Evolutionary conservation across 441 rosid genomes (phyloP), one percentile per base, ranked within the genome.

Genomic region (Jatropha multifida): DNA sequence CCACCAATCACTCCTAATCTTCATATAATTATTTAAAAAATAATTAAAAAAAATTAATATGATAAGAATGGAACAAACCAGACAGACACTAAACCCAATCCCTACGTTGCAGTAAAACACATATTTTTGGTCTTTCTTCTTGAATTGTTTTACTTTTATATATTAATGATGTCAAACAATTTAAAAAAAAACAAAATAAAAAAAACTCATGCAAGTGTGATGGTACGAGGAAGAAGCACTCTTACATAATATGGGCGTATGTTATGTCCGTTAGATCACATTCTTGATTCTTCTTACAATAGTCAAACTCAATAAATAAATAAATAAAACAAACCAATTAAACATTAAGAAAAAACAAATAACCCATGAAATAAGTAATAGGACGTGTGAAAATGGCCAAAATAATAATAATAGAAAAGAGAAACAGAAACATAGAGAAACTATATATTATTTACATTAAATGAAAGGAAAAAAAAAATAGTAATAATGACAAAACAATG

Each of bases 1-100:
- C 91, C 95, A 79, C 88, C 89, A 88, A 82, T 88, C 87, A 83
- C 94, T 89, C 94, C 83, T 74, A 62, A 3, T 27, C 60, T 66
- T 67, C 56, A 61, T 62, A 38, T 3, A 80, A 71, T 6, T 23
- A 11, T 48, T 42, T 18, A 4, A 37, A 52, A 9, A 23, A 17
- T 38, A 56, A 49, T 37, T 32, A 17, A 38, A 20, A 26, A n/a
- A 17, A 1, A 38, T 54, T 59, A 51, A 3, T 27, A 63, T 32
- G 69, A 42, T 9, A 42, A 27, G 37, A 27, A 48, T 52, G 27
- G 42, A 74, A 42, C 38, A 67, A 75, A 77, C 49, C 55, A 69
- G 80, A 81, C 80, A 73, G 71, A 38, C 66, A 46, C 67, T 70
- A 72, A 54, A 71, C 51, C 76, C 74, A 59, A 68, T 55, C 49